phyloP scores from a whole-genome alignment of 257 asterid species.

The Scutellaria minor region DNA sequence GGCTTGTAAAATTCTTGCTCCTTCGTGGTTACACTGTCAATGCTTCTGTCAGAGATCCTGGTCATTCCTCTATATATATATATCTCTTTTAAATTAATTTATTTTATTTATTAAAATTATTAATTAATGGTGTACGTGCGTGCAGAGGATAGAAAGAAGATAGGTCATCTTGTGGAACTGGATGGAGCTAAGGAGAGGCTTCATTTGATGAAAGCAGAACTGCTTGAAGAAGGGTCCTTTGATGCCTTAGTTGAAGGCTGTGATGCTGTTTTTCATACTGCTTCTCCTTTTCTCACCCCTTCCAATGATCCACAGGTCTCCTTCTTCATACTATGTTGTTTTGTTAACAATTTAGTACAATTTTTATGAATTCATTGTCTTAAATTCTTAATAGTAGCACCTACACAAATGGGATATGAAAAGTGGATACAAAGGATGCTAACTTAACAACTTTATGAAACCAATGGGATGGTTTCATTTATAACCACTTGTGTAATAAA shows the following conservation, averaged over 20 bases:
- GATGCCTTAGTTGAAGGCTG: conserved; percentile 64
- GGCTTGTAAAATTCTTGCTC: conserved; percentile 66
- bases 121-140: not conserved
- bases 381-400: too few relatives aligned
- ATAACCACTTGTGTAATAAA: too few relatives aligned
- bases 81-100: not conserved
- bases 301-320: conserved; percentile 56
- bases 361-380: too few relatives aligned
- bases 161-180: conserved; percentile 54
- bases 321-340: too few relatives aligned
- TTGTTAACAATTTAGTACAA: too few relatives aligned
- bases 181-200: conserved; percentile 79
- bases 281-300: conserved; percentile 59
- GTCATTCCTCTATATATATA: conserved; percentile 6
- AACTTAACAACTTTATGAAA: too few relatives aligned
- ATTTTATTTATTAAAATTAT: not conserved
- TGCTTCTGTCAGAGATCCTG: conserved; percentile 59
- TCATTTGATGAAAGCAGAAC: conserved; percentile 57
- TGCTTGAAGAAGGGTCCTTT: conserved; percentile 64
- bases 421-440: too few relatives aligned
- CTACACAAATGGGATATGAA: too few relatives aligned
- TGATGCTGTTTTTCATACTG: conserved; percentile 72
- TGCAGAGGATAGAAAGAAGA: conserved; percentile 58
- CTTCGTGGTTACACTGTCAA: conserved; percentile 66
- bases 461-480: too few relatives aligned